These are phyloP conservation scores for Polysphondylium violaceum DNA, from an alignment of 78 protist species.

Conservation along the genomic window DNA sequence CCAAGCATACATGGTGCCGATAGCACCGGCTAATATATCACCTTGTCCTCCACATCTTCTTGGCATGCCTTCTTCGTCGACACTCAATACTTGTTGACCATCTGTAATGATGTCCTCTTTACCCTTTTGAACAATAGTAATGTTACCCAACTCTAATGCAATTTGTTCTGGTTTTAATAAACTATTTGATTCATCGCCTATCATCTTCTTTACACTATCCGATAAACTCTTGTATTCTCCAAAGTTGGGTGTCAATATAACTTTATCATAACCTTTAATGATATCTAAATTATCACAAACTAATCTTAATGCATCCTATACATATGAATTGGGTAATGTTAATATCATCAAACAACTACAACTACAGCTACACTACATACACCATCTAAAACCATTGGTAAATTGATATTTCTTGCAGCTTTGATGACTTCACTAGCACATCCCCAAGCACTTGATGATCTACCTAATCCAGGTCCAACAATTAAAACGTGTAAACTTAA, in stretches of 20 bases:
- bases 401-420: conserved; percentile 80
- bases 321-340: too few species aligned
- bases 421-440: conserved; percentile 65
- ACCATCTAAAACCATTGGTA: conserved; percentile 74
- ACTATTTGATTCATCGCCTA: conserved; percentile 10
- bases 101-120: conserved; percentile 75
- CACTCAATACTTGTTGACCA: conserved; percentile 38
- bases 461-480: conserved; percentile 90
- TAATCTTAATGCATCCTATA: conserved; percentile 86
- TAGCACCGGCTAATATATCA: conserved; percentile 78
- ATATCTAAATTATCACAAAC: conserved; percentile 36
- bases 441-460: conserved; percentile 55
- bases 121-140: conserved; percentile 85
- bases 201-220: conserved; percentile 47
- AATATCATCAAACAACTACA: background rate
- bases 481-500: conserved; percentile 77
- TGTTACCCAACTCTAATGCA: conserved; percentile 71
- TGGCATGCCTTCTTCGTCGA: conserved; percentile 72
- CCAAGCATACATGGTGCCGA: conserved; percentile 80
- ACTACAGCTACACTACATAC: background rate
- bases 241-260: conserved; percentile 87
- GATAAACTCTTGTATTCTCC: conserved; percentile 75
- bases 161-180: conserved; percentile 30
- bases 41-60: conserved; percentile 89
- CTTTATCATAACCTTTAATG: conserved; percentile 56